Evolutionary conservation across 2,329 filamentous ascomycete species (phyloP).

Genomic region (Pseudogymnoascus sp.): DNA sequence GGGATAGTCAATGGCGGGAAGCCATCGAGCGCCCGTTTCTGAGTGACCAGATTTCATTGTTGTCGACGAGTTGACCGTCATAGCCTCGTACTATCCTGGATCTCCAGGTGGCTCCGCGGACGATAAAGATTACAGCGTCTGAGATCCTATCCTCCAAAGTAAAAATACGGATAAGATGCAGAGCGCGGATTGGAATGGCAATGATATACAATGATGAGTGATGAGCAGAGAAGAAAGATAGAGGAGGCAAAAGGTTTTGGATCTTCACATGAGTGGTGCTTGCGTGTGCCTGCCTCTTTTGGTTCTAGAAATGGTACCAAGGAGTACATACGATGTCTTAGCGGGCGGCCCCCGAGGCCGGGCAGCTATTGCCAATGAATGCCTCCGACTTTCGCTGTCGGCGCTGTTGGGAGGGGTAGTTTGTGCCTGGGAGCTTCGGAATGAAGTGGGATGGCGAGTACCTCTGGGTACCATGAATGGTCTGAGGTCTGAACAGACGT

Average conservation of each 20-base stretch:
- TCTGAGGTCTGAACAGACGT: not conserved
- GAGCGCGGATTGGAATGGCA: not conserved
- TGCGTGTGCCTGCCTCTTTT: not conserved
- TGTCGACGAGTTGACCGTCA: constrained; percentile 5
- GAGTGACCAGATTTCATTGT: not conserved
- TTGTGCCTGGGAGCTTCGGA: constrained; percentile 2
- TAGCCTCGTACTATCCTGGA: not conserved
- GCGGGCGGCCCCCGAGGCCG: not conserved
- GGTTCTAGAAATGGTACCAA: not conserved
- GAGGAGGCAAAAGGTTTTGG: not conserved
- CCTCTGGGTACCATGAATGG: not conserved
- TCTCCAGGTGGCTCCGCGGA: not conserved
- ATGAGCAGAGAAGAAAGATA: not conserved
- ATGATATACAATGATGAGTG: not conserved
- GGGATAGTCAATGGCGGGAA: constrained; percentile 23
- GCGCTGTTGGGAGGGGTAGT: not conserved
- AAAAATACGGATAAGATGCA: constrained; percentile 6
- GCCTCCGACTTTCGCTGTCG: not conserved
- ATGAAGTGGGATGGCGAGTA: not conserved
- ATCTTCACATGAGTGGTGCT: not conserved
- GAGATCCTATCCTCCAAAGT: not conserved
- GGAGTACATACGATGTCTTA: not conserved
- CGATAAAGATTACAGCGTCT: not conserved
- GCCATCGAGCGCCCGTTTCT: constrained; percentile 1
- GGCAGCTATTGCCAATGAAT: not conserved